These are phyloP conservation scores for Paecilomyces variotii DNA, from an alignment of 2,329 filamentous ascomycete genomes.

Conservation along the genomic window DNA sequence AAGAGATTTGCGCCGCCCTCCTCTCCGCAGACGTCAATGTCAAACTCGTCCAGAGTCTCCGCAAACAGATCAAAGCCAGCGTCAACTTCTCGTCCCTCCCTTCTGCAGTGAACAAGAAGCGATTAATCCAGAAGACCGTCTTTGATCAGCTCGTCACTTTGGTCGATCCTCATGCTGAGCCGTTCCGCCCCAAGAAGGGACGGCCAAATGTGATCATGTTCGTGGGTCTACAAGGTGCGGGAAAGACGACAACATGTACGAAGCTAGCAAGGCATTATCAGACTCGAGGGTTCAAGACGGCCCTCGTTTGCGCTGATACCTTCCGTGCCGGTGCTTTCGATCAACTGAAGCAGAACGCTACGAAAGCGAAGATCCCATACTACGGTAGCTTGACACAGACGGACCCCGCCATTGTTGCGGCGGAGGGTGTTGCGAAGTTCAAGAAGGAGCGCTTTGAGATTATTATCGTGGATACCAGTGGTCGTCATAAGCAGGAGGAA, in stretches of 20 bases:
- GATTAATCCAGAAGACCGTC: slow-evolving; percentile 93
- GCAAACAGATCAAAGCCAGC: slow-evolving; percentile 80
- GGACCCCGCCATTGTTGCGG: slow-evolving; percentile 84
- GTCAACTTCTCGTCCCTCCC: slow-evolving; percentile 95
- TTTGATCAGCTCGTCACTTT: slow-evolving; percentile 95
- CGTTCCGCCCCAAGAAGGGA: slow-evolving; percentile 95
- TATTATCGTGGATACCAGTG: slow-evolving; percentile 96
- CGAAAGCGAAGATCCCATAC: slow-evolving; percentile 98
- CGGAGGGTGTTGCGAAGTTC: slow-evolving; percentile 97
- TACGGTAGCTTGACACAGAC: slow-evolving; percentile 95
- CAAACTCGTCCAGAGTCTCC: slow-evolving; percentile 79
- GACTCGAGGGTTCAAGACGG: slow-evolving; percentile 83
- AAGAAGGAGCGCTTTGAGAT: slow-evolving; percentile 98
- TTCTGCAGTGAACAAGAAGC: slow-evolving; percentile 93
- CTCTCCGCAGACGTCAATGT: slow-evolving; percentile 97
- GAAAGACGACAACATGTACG: slow-evolving; percentile 97
- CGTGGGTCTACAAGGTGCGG: slow-evolving; percentile 92
- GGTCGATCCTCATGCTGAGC: slow-evolving; percentile 89
- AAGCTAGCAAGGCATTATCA: slow-evolving; percentile 95
- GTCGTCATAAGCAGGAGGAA: slow-evolving; percentile 87
- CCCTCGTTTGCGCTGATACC: slow-evolving; percentile 93
- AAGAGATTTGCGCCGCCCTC: slow-evolving; percentile 92
- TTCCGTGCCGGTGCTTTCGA: slow-evolving; percentile 98
- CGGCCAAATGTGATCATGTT: slow-evolving; percentile 99
- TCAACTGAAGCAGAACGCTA: slow-evolving; percentile 97